Evolutionary conservation across 1,139 yeast genomes (phyloP), one percentile per base, ranked within the genome.

Genomic region (Zygoascus hellenicus): DNA sequence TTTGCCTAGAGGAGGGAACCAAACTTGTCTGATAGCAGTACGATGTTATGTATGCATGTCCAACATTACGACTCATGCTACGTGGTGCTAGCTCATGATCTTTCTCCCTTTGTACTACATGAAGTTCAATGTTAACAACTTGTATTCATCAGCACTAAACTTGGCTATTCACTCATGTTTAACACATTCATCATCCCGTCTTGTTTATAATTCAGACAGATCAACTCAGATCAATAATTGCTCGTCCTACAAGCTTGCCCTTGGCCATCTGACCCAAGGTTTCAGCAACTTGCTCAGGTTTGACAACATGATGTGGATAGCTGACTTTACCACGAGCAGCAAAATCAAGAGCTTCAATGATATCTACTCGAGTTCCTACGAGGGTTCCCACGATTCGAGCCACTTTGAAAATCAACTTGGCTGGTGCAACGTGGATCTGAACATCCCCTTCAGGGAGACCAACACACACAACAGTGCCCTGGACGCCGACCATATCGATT

Each of bases 361-460:
- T 72, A 65, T 81, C 88, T 51, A 80, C 79, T 66, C 86, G 75
- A 74, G 80, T 81, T 54, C 88, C 88, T 48, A 81, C 87, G 59
- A 80, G 78, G 45, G 85, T 78, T 54, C 87, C 88, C 57, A 70
- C 72, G 59, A 81, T 76, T 56, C 69, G 67, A 57, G 81, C 68
- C 37, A 83, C 75, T 62, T 72, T 79, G 54, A 78, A 72, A 53
- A 81, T 80, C 71, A 54, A 64, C 67, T 67, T 79, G 77, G 48
- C 79, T 78, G 48, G 78, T 72, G 37, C 82, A 72, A 51, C 68
- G 64, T 54, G 76, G 73, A 62, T 50, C 44, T 42, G 42, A 9
- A 75, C 72, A 46, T 87, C 85, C 55, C 75, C 75, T 34, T 83
- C 81, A 55, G 89, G 89, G 61, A 83, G 70, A 55, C 88, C 89